Evolutionary conservation across 2,329 filamentous ascomycete genomes (phyloP).

Genomic region (Paecilomyces formosus): DNA sequence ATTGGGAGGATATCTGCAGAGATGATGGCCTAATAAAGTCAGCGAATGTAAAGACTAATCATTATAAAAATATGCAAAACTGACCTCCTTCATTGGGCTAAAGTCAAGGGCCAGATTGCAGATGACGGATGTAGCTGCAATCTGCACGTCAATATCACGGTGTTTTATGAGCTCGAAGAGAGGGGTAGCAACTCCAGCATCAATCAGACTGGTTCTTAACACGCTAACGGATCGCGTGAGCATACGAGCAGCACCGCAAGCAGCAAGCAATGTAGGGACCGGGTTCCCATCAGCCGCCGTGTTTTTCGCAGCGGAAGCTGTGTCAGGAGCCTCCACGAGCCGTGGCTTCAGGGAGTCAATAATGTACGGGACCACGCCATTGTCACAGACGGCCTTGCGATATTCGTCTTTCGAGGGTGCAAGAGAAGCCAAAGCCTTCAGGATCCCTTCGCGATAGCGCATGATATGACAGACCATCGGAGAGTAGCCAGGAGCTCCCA

Average conservation of each 20-base stretch:
- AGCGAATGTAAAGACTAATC: constrained; percentile 3
- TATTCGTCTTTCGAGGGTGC: constrained; percentile 76
- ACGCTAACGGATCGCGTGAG: constrained; percentile 79
- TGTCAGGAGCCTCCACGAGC: constrained; percentile 19
- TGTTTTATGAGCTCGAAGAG: constrained; percentile 69
- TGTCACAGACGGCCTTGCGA: constrained; percentile 71
- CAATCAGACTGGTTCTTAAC: constrained; percentile 77
- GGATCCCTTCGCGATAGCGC: constrained; percentile 64
- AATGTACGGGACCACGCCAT: constrained; percentile 72
- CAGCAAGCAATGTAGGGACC: constrained; percentile 69
- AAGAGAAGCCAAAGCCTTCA: constrained; percentile 76
- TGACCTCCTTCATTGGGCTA: constrained; percentile 82
- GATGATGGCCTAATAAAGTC: constrained; percentile 54
- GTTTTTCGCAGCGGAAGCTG: constrained; percentile 21
- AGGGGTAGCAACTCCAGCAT: constrained; percentile 72
- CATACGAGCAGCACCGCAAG: constrained; percentile 73
- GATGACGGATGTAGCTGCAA: constrained; percentile 75
- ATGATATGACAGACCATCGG: constrained; percentile 61
- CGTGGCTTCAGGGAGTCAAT: constrained; percentile 70
- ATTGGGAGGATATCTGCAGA: constrained; percentile 67
- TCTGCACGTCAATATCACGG: constrained; percentile 68
- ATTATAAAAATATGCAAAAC: constrained; percentile 22
- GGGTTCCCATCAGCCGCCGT: constrained; percentile 65
- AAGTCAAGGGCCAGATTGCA: constrained; percentile 83
- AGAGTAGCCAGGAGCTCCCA: constrained; percentile 57